Evolutionary conservation across 345 rosid species (phyloP), one percentile per base, ranked within the genome.

Genomic region (Xanthoceras sorbifolium): DNA sequence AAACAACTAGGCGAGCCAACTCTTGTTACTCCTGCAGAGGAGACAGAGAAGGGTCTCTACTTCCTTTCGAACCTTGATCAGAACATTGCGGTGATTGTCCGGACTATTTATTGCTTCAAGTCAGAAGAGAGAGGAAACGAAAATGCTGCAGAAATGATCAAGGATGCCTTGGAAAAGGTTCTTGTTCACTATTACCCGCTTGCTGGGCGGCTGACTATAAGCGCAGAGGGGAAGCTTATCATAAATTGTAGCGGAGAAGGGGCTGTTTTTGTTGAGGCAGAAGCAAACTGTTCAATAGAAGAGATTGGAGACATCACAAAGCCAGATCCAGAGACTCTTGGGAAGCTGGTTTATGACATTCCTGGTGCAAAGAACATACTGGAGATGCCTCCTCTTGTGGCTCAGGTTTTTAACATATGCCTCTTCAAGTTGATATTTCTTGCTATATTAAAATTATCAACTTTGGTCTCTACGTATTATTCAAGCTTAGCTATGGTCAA

Each of bases 1-100:
- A 79, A 81, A 68, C 87, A 90, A 22, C 26, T 57, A 73, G 83
- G 83, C 68, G 88, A 88, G 76, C 88, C 91, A 62, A 79, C 81
- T 52, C 81, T 92, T 57, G 91, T 91, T 12, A 57, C 81, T 67
- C 98, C 98, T 0, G 94, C 89, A 28, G 87, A 84, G 46, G 90
- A 91, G 23, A 92, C 98, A 50, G 81, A 71, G 76, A 91, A 89
- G 81, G 98, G 96, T 71, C 82, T 91, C 3, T 92, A 89, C 81
- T 94, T 91, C 83, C 90, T 94, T 64, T 94, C 98, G 0, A 94
- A 94, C 84, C 94, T 92, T 67, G 97, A 94, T 78, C 98, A 94
- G 70, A 92, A 92, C 89, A 87, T 92, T 14, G 94, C 97, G 0
- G 94, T 90, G 61, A 86, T 88, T 50, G 89, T 94, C 29, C 91